A percentile compares a stretch with the other conserved stretches of the same genome.
Conservation (phyloP, 2,329 filamentous ascomycete species). For the Fusarium duplospermum region DNA sequence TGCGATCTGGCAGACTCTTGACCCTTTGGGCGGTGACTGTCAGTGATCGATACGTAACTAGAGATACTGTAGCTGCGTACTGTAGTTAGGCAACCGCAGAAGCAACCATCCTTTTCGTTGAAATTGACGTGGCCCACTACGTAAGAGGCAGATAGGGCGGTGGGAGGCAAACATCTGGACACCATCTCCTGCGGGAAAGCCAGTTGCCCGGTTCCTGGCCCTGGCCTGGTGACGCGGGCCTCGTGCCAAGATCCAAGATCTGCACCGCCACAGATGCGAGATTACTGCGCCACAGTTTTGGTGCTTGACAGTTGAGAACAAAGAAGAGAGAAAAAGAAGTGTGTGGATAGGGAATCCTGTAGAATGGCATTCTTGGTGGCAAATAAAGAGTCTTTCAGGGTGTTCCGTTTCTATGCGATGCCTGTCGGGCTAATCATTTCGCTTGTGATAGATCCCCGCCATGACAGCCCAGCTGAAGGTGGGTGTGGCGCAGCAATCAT, state of each 20-base stretch:
- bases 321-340: not conserved
- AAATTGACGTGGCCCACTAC: slow-evolving; percentile 1
- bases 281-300: not conserved
- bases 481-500: slow-evolving; percentile 31
- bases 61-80: not conserved
- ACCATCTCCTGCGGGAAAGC: not conserved
- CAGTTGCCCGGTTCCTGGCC: slow-evolving; percentile 1
- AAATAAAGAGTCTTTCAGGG: not conserved
- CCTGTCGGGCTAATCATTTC: not conserved
- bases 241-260: slow-evolving; percentile 3
- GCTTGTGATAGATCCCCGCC: not conserved
- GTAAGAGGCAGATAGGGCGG: not conserved
- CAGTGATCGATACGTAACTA: not conserved
- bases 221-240: slow-evolving; percentile 2
- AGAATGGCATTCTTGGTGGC: not conserved
- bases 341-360: not conserved
- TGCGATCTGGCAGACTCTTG: not conserved
- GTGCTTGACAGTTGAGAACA: not conserved
- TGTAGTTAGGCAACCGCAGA: not conserved
- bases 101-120: not conserved
- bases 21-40: not conserved
- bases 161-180: not conserved
- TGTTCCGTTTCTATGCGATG: not conserved
- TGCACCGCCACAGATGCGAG: not conserved
- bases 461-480: not conserved